Conservation (phyloP, 306 rosid genomes). For the Boehmeria nivea region DNA sequence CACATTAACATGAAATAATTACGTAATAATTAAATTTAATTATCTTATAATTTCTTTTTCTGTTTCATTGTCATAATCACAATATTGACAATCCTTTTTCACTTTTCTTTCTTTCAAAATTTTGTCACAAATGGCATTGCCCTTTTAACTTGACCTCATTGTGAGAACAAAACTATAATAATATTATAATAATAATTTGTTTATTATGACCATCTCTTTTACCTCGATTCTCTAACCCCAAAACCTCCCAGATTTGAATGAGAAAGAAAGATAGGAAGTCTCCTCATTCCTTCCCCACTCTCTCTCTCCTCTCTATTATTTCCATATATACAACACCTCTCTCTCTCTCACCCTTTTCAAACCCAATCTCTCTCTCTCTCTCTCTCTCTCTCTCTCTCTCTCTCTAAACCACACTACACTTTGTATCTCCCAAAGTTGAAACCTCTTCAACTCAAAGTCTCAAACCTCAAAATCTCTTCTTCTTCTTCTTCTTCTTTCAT, state of each 20-base stretch:
- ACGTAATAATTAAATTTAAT: too few species aligned
- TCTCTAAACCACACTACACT: too few species aligned
- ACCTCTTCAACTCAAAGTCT: slow-evolving; percentile 28
- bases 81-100: too few species aligned
- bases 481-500: background rate
- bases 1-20: too few species aligned
- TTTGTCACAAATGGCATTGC: too few species aligned
- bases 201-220: slow-evolving; percentile 24
- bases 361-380: background rate
- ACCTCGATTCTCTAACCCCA: slow-evolving; percentile 52
- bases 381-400: background rate
- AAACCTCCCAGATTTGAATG: slow-evolving; percentile 50
- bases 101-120: too few species aligned
- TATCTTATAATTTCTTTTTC: too few species aligned
- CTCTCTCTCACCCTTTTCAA: slow-evolving; percentile 11
- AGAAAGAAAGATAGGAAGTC: slow-evolving; percentile 23
- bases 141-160: too few species aligned
- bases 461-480: background rate
- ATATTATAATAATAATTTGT: background rate
- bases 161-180: too few species aligned
- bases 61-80: too few species aligned
- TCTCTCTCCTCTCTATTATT: slow-evolving; percentile 8
- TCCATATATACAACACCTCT: background rate
- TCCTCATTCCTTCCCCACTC: slow-evolving; percentile 35
- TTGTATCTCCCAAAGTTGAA: slow-evolving; percentile 23